Base-by-base conservation (phyloP, 2,329 filamentous ascomycete genomes). In the Xylariaceae sp. region DNA sequence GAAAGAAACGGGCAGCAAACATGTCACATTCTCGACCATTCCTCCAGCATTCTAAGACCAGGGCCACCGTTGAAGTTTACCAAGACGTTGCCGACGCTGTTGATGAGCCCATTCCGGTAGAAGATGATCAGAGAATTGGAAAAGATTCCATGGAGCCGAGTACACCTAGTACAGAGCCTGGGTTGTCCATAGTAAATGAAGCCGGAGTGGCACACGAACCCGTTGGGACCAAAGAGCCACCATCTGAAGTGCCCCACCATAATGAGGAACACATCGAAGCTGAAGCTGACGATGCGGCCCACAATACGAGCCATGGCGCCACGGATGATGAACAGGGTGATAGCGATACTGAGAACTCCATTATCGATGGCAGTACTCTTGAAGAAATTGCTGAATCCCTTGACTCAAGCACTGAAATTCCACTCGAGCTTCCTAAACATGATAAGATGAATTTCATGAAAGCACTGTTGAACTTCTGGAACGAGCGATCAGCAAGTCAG, bases 381-480 rank as follows among this genome's bases (percentile, higher is more conserved):
- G 80, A 82, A 61, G 82, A 84, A 51, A 77, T 86, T 49, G 81
- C 81, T 1, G 80, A 83, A 45, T 80, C 80, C 56, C 76, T 85
- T 57, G 86, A 84, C 61, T 78, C 79, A 3, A 81, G 74, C 62
- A 75, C 76, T 1, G 83, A 85, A 49, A 78, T 84, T 21, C 78
- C 80, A 0, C 72, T 88, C 9, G 90, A 95, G 62, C 79, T 99
- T 12, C 90, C 91, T 1, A 96, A 90, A 65, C 90, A 97, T 66
- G 90, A 96, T 67, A 94, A 92, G 70, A 92, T 85, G 53, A 96
- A 91, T 43, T 76, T 97, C 60, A 87, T 99, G 83, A 96, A 95
- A 68, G 91, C 96, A 75, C 79, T 99, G 43, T 94, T 91, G 15
- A 96, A 92, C 65, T 99, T 99, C 71, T 99, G 94, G 94, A 95